These are phyloP conservation scores for Populus simonii DNA, from an alignment of 345 rosid genomes.

Conservation along the genomic window DNA sequence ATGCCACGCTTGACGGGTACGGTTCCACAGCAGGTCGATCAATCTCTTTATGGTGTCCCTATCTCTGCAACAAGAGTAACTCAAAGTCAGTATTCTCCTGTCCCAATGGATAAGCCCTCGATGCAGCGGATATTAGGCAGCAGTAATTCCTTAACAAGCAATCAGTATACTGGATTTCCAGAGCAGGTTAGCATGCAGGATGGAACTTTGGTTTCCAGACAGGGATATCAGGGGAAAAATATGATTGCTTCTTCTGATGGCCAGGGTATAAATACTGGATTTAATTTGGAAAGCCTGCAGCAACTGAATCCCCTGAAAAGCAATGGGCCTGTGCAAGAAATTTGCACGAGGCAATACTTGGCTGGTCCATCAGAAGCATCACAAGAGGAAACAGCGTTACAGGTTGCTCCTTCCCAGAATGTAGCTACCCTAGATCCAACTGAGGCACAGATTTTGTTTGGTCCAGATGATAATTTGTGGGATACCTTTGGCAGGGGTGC, in stretches of 20 bases:
- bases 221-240: constrained; percentile 43
- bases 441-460: constrained; percentile 84
- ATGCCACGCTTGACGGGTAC: constrained; percentile 35
- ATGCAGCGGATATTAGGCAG: constrained; percentile 43
- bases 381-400: constrained; percentile 36
- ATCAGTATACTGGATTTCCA: constrained; percentile 44
- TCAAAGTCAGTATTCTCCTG: constrained; percentile 41
- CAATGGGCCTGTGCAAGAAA: constrained; percentile 38
- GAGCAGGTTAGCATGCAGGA: constrained; percentile 46
- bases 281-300: constrained; percentile 43
- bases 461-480: constrained; percentile 85
- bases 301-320: constrained; percentile 41
- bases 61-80: constrained; percentile 44
- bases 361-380: constrained; percentile 39
- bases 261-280: constrained; percentile 39
- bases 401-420: constrained; percentile 42
- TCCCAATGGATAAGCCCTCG: constrained; percentile 50
- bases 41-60: constrained; percentile 66
- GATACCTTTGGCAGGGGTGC: constrained; percentile 62
- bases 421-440: constrained; percentile 77
- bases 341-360: constrained; percentile 36
- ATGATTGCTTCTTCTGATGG: constrained; percentile 33
- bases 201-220: constrained; percentile 47
- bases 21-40: constrained; percentile 61
- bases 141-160: constrained; percentile 45